Conservation (phyloP, 2,329 filamentous ascomycete species). For the Botrytis pseudocinerea region DNA sequence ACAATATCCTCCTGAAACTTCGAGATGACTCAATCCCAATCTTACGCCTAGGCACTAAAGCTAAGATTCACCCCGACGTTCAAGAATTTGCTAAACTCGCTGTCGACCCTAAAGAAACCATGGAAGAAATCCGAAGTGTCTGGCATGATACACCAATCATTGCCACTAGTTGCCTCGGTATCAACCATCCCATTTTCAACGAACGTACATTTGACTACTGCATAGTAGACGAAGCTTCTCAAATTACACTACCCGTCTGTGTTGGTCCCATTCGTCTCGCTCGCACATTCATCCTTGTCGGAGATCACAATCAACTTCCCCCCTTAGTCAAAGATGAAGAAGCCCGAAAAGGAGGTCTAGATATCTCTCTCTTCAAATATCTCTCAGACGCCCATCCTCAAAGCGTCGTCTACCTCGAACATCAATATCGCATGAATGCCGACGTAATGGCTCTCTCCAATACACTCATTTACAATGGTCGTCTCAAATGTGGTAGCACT, state of each 20-base stretch:
- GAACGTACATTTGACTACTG: slow-evolving; percentile 95
- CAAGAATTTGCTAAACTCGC: slow-evolving; percentile 81
- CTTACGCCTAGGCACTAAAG: slow-evolving; percentile 78
- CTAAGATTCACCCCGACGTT: slow-evolving; percentile 87
- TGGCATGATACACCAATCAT: slow-evolving; percentile 89
- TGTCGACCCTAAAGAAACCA: slow-evolving; percentile 68
- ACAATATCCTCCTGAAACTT: slow-evolving; percentile 96
- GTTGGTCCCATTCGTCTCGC: slow-evolving; percentile 92
- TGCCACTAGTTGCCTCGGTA: slow-evolving; percentile 90
- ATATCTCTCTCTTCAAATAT: slow-evolving; percentile 90
- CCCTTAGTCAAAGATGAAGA: slow-evolving; percentile 92
- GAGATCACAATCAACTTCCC: slow-evolving; percentile 94
- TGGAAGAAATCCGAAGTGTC: slow-evolving; percentile 79
- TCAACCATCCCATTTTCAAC: slow-evolving; percentile 85
- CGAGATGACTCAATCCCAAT: slow-evolving; percentile 75
- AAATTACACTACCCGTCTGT: slow-evolving; percentile 94
- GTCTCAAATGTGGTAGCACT: slow-evolving; percentile 83
- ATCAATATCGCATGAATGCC: slow-evolving; percentile 98
- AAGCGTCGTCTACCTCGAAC: slow-evolving; percentile 87
- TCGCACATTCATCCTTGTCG: slow-evolving; percentile 88
- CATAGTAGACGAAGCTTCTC: slow-evolving; percentile 96
- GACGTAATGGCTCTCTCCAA: slow-evolving; percentile 96
- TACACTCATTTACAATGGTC: slow-evolving; percentile 86
- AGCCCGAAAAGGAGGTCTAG: slow-evolving; percentile 80
- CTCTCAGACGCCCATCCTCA: slow-evolving; percentile 85